Conservation (phyloP, 106 monocot genomes). For the Apostasia ramifera region DNA sequence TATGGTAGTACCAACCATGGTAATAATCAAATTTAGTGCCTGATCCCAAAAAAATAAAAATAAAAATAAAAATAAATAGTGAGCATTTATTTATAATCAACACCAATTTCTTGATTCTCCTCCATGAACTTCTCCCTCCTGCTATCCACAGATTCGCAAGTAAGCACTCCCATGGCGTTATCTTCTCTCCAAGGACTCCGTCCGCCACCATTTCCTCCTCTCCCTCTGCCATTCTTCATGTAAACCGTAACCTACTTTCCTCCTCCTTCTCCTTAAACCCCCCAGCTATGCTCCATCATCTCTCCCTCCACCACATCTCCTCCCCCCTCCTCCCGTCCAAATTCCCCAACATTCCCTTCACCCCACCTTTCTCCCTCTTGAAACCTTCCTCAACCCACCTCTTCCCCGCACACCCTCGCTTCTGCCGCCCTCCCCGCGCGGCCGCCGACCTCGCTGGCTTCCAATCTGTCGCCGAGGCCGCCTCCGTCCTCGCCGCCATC, state of each 20-base stretch:
- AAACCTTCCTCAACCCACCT: not conserved
- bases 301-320: not conserved
- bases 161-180: too few species aligned
- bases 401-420: slow-evolving; percentile 5
- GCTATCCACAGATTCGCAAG: too few species aligned
- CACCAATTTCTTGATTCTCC: too few species aligned
- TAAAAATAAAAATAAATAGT: too few species aligned
- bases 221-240: not conserved
- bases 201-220: not conserved
- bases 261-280: not conserved
- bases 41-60: too few species aligned
- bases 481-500: slow-evolving; percentile 81
- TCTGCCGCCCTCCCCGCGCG: not conserved
- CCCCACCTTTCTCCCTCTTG: slow-evolving; percentile 7
- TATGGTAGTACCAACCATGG: too few species aligned
- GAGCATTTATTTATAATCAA: too few species aligned
- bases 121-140: too few species aligned
- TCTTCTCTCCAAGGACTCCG: not conserved
- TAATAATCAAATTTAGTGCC: too few species aligned
- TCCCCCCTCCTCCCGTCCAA: not conserved
- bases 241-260: not conserved
- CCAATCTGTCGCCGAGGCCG: slow-evolving; percentile 57
- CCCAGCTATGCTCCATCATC: not conserved
- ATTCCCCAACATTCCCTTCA: not conserved
- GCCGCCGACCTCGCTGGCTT: slow-evolving; percentile 5